Base-by-base conservation (phyloP, 352 stramenopile genomes). In the Globisporangium apiculatum region DNA sequence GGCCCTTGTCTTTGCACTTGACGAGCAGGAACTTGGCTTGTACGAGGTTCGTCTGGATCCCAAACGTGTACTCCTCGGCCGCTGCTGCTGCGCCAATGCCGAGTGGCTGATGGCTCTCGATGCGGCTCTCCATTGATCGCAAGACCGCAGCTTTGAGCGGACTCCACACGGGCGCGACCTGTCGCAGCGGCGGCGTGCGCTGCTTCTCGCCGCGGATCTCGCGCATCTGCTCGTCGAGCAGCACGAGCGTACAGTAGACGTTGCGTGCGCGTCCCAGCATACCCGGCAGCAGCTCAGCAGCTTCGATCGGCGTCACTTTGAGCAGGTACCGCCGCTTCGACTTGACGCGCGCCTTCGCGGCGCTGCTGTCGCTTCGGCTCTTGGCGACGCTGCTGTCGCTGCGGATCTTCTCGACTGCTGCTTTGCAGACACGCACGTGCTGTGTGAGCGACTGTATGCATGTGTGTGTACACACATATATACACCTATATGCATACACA, bases 121-220 rank as follows among this genome's bases (percentile, higher is more conserved):
- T 66, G 46, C 67, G 64, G 59, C 79, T 90, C 67, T 92, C 82
- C 56, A 92, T 79, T 1, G 79, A 91, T 17, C 79, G 83, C 57
- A 94, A 64, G 50, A 94, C 83, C 0, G 85, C 76, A 1, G 79
- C 74, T 62, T 94, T 94, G 12, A 92, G 69, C 35, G 85, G 85
- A 61, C 82, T 92, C 85, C 85, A 94, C 5, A 94, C 79, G 3
- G 85, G 85, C 50, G 81, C 82, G 6, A 64, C 24, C 43, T 86
- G 68, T 0, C 76, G 68, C 59, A 92, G 55, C 5, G 78, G 68
- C 1, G 85, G 85, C 52, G 85, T 94, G 53, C 85, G 82, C 63
- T 91, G 82, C 65, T 94, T 94, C 69, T 94, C 85, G 52, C 85
- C 85, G 59, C 89, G 89, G 61, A 94, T 92, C 64, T 94, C 85